Evolutionary conservation across 2,329 filamentous ascomycete species (phyloP).

Genomic region (Penicillium sp.): DNA sequence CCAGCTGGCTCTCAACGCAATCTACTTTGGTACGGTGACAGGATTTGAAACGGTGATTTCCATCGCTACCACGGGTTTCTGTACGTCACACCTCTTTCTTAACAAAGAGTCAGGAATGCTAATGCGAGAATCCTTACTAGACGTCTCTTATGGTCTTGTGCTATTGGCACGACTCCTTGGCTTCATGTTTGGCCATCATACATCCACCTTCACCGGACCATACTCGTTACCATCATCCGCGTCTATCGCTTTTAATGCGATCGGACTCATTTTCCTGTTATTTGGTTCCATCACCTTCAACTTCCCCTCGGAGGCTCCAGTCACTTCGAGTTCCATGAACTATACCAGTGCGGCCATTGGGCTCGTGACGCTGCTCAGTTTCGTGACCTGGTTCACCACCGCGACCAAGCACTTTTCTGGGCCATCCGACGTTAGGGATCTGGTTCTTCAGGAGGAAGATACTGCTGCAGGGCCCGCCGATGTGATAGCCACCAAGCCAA

Average conservation of each 20-base stretch:
- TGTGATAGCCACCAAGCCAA: neutral
- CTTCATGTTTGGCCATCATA: constrained; percentile 2
- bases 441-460: neutral
- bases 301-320: constrained; percentile 6
- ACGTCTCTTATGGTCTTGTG: constrained; percentile 10
- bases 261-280: constrained; percentile 5
- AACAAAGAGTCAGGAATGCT: neutral
- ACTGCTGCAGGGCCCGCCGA: neutral
- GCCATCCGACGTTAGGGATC: constrained; percentile 3
- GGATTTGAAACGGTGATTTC: constrained; percentile 12
- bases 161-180: constrained; percentile 9
- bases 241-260: constrained; percentile 4
- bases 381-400: constrained; percentile 11
- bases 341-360: constrained; percentile 11
- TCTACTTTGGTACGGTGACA: constrained; percentile 12
- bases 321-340: constrained; percentile 9
- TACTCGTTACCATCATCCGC: constrained; percentile 4
- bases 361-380: constrained; percentile 2
- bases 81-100: neutral
- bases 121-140: neutral
- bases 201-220: neutral
- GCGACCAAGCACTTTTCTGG: constrained; percentile 4
- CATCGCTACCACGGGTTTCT: constrained; percentile 9
- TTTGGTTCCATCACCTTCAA: constrained; percentile 12
- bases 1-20: constrained; percentile 9